Conservation (phyloP, 805 yeast genomes). For the Huiozyma naganishii region DNA sequence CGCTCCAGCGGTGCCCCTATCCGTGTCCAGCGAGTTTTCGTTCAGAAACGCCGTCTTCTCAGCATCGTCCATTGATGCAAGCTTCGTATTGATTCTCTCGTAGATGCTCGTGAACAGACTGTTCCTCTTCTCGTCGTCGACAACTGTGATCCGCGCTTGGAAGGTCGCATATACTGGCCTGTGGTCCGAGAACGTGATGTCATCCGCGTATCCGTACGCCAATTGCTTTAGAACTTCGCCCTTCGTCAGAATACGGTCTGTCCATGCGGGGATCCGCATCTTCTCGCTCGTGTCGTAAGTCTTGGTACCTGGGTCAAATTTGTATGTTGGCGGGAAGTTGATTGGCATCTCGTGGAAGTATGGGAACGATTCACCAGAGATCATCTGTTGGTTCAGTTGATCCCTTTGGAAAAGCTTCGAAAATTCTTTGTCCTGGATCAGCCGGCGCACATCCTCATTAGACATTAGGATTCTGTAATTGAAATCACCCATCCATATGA, state of each 20-base stretch:
- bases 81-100: slow-evolving; percentile 37
- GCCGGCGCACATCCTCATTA: slow-evolving; percentile 55
- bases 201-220: slow-evolving; percentile 47
- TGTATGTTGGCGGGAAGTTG: slow-evolving; percentile 82
- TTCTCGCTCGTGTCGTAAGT: slow-evolving; percentile 84
- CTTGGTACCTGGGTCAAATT: slow-evolving; percentile 79
- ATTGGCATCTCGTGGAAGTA: slow-evolving; percentile 75
- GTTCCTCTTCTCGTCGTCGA: slow-evolving; percentile 47
- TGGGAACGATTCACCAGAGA: slow-evolving; percentile 66
- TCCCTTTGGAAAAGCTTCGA: slow-evolving; percentile 54
- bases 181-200: slow-evolving; percentile 72
- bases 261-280: slow-evolving; percentile 94
- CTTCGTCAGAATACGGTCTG: slow-evolving; percentile 73
- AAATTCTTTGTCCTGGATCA: slow-evolving; percentile 40
- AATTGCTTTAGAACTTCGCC: slow-evolving; percentile 49
- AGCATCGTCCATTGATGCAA: slow-evolving; percentile 30
- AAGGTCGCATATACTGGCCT: slow-evolving; percentile 77
- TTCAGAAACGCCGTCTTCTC: slow-evolving; percentile 44
- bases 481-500: slow-evolving; percentile 90
- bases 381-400: slow-evolving; percentile 70
- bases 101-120: slow-evolving; percentile 45
- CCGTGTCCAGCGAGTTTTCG: slow-evolving; percentile 10
- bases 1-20: background rate
- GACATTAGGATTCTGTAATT: slow-evolving; percentile 71
- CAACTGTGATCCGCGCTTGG: slow-evolving; percentile 48